These are phyloP conservation scores for Fusarium phyllophilum DNA, from an alignment of 2,329 filamentous ascomycete species.

Conservation along the genomic window DNA sequence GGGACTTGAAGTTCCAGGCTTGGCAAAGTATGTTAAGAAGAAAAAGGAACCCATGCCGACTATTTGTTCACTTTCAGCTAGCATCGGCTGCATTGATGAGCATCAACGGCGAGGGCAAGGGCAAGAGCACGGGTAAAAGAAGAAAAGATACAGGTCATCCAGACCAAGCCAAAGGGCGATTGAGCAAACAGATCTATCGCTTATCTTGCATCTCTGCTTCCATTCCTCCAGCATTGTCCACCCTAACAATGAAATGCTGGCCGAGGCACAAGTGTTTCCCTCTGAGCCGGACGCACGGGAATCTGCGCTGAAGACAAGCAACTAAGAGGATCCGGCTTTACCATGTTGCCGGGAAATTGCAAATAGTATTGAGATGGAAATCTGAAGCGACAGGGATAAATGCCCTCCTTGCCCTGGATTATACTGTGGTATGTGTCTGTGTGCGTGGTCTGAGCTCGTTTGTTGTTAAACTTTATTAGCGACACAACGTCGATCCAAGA, in stretches of 20 bases:
- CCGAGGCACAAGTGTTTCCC: not conserved
- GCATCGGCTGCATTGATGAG: not conserved
- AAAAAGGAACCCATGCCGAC: not conserved
- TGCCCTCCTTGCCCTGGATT: not conserved
- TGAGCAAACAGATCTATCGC: not conserved
- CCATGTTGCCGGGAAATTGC: constrained; percentile 22
- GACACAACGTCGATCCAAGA: constrained; percentile 10
- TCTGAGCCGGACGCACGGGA: constrained; percentile 4
- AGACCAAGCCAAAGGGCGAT: not conserved
- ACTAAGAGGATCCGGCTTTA: not conserved
- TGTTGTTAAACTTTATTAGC: constrained; percentile 5
- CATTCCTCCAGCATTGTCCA: not conserved
- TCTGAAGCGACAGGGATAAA: not conserved
- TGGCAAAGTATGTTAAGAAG: not conserved
- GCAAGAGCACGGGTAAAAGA: not conserved
- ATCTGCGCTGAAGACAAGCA: not conserved
- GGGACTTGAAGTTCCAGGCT: constrained; percentile 15
- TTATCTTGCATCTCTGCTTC: not conserved
- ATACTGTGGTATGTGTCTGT: not conserved
- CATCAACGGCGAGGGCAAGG: not conserved
- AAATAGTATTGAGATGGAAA: constrained; percentile 1
- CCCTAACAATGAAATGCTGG: not conserved
- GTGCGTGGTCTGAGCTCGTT: not conserved
- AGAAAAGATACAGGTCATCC: constrained; percentile 6
- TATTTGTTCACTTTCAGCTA: not conserved